These are phyloP conservation scores for Hsuehochloa calcarea DNA, from an alignment of 176 grass and related monocot genomes.

Conservation along the genomic window DNA sequence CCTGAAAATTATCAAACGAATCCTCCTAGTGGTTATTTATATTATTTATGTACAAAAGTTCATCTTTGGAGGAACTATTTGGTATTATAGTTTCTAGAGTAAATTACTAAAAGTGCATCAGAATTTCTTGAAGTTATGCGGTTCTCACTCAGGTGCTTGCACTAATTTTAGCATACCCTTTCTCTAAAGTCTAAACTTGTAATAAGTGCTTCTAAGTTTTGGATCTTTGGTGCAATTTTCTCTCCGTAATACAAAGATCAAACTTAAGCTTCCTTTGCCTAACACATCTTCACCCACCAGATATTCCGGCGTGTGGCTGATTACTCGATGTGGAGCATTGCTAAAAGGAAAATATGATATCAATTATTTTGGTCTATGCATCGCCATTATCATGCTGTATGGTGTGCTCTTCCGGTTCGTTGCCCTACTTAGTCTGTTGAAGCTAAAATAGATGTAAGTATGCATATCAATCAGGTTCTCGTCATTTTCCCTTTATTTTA, in stretches of 20 bases:
- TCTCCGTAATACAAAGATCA: background rate
- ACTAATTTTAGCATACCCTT: background rate
- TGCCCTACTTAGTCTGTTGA: conserved; percentile 53
- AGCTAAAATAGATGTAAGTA: conserved; percentile 46
- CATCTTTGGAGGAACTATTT: background rate
- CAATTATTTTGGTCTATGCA: conserved; percentile 55
- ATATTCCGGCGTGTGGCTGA: conserved; percentile 67
- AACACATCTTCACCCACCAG: conserved; percentile 30
- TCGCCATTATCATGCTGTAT: conserved; percentile 57
- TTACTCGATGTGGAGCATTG: conserved; percentile 61
- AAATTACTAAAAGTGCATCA: background rate
- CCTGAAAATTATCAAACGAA: conserved; percentile 3
- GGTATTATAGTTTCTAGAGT: background rate
- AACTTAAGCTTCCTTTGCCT: background rate
- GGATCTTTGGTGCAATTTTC: background rate
- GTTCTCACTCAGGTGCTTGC: background rate
- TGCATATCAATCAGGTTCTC: background rate
- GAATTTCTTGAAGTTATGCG: background rate
- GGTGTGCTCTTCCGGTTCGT: conserved; percentile 65
- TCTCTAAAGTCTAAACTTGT: background rate
- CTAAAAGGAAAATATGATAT: conserved; percentile 37
- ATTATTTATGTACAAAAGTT: background rate
- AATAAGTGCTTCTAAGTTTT: background rate
- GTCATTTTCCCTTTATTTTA: background rate
- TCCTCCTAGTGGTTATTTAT: background rate